Conservation (phyloP, 2,329 filamentous ascomycete species). For the Epicoccum nigrum region DNA sequence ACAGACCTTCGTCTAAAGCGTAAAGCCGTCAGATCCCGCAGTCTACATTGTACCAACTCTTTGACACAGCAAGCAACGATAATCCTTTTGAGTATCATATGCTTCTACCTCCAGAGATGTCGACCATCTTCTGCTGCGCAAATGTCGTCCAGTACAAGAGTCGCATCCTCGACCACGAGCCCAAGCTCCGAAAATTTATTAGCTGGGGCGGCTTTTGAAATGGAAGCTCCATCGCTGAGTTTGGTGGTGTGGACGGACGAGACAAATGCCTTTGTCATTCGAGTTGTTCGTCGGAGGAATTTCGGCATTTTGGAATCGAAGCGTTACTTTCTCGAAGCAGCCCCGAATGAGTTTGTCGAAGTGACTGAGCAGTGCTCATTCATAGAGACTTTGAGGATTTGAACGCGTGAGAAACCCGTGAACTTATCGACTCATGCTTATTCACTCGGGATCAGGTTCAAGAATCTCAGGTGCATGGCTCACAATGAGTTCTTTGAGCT, state of each 20-base stretch:
- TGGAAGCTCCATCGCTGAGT: background rate
- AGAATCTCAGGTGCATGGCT: slow-evolving; percentile 54
- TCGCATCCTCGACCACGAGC: background rate
- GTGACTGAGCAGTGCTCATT: too few species aligned
- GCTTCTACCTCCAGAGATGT: too few species aligned
- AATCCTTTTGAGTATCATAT: too few species aligned
- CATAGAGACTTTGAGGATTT: too few species aligned
- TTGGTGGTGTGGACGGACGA: too few species aligned
- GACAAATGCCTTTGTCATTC: slow-evolving; percentile 43
- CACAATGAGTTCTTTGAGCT: slow-evolving; percentile 58
- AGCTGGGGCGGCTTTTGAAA: background rate
- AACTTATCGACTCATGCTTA: too few species aligned
- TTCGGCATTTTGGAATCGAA: slow-evolving; percentile 53
- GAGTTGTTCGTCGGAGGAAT: slow-evolving; percentile 55
- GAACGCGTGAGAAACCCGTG: slow-evolving; percentile 19
- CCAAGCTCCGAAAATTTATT: background rate
- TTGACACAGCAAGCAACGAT: too few species aligned
- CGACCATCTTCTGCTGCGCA: too few species aligned
- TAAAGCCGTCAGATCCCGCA: too few species aligned
- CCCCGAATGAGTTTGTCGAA: slow-evolving; percentile 39
- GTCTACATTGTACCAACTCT: too few species aligned
- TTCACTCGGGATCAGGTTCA: slow-evolving; percentile 51
- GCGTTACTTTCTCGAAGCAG: slow-evolving; percentile 48
- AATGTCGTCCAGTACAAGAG: background rate
- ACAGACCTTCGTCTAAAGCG: too few species aligned